Conservation (phyloP, 2,329 filamentous ascomycete species). For the Trichoderma cornu-damae region DNA sequence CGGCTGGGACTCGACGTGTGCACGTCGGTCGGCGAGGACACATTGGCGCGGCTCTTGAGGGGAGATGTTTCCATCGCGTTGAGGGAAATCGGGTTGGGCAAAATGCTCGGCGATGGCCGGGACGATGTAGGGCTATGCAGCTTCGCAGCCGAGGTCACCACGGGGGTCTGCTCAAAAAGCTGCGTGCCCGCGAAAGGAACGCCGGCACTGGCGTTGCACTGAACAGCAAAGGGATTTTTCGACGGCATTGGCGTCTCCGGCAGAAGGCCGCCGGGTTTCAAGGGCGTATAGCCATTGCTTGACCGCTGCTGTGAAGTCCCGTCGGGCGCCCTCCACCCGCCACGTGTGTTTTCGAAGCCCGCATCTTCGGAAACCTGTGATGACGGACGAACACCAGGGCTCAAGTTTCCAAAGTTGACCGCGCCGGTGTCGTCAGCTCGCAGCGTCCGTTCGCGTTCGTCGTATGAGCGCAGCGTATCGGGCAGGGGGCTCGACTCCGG, state of each 20-base stretch:
- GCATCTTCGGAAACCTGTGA: slow-evolving; percentile 41
- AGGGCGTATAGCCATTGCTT: slow-evolving; percentile 30
- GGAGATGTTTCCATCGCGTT: slow-evolving; percentile 44
- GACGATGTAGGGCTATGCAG: slow-evolving; percentile 53
- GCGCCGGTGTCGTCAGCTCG: slow-evolving; percentile 47
- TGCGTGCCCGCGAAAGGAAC: slow-evolving; percentile 41
- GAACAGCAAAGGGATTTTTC: slow-evolving; percentile 44
- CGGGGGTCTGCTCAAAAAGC: slow-evolving; percentile 52
- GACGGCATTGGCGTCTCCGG: slow-evolving; percentile 48
- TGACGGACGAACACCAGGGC: slow-evolving; percentile 34
- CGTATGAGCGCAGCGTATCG: slow-evolving; percentile 27
- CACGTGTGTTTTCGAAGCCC: slow-evolving; percentile 36
- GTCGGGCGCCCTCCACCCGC: slow-evolving; percentile 37
- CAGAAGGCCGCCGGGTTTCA: slow-evolving; percentile 25
- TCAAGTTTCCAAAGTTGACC: slow-evolving; percentile 41
- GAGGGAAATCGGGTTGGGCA: slow-evolving; percentile 44
- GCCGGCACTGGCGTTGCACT: slow-evolving; percentile 31
- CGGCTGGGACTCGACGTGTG: slow-evolving; percentile 40
- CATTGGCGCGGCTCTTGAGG: slow-evolving; percentile 44
- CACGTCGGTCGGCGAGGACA: slow-evolving; percentile 41
- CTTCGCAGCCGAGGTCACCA: slow-evolving; percentile 48
- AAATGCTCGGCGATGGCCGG: slow-evolving; percentile 48
- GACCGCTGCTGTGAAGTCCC: slow-evolving; percentile 33
- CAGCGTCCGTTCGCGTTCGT: slow-evolving; percentile 35
- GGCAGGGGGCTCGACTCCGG: slow-evolving; percentile 29